Percentiles rank a stretch among this genome's conserved stretches.
These are phyloP conservation scores for Saccharomyces hybrid DNA, from an alignment of 1,139 yeast genomes.

Conservation along the genomic window DNA sequence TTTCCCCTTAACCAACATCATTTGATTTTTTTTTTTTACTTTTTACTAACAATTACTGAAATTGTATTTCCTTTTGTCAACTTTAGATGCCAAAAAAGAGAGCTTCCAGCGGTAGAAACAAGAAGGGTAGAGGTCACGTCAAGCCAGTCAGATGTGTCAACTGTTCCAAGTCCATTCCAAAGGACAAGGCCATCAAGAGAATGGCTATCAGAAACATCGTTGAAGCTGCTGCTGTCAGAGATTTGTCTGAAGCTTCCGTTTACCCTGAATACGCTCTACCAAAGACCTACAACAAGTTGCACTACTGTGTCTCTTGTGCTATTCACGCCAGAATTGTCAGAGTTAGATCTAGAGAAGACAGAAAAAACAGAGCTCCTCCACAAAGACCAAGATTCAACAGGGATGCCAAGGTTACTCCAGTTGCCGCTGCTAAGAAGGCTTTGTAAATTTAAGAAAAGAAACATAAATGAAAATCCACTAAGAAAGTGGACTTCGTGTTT, in stretches of 20 bases:
- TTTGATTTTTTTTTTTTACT: not conserved
- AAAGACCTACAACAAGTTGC: conserved; percentile 98
- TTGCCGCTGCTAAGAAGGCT: conserved; percentile 96
- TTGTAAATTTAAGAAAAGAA: conserved; percentile 28
- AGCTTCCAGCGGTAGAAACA: conserved; percentile 99
- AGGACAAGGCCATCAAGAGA: conserved; percentile 99
- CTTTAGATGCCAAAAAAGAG: conserved; percentile 98
- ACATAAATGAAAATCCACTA: not conserved
- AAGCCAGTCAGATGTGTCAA: conserved; percentile 99
- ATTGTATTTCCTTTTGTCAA: not conserved
- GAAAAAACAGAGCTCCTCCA: conserved; percentile 99
- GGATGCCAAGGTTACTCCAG: conserved; percentile 91
- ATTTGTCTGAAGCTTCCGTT: conserved; percentile 98
- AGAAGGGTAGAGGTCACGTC: conserved; percentile 99
- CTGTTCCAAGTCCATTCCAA: conserved; percentile 99
- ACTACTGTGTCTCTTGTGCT: conserved; percentile 99
- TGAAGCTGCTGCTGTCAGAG: conserved; percentile 99
- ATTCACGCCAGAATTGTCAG: conserved; percentile 99
- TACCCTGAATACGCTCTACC: conserved; percentile 99
- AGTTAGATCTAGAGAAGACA: conserved; percentile 98
- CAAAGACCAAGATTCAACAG: conserved; percentile 95
- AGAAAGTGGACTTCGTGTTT: not conserved
- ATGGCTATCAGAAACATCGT: conserved; percentile 99
- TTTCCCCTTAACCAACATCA: too few relatives aligned
- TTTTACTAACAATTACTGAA: conserved; percentile 10